phyloP scores from a whole-genome alignment of 176 grass and related monocot species.

The Eremochloa ophiuroides region DNA sequence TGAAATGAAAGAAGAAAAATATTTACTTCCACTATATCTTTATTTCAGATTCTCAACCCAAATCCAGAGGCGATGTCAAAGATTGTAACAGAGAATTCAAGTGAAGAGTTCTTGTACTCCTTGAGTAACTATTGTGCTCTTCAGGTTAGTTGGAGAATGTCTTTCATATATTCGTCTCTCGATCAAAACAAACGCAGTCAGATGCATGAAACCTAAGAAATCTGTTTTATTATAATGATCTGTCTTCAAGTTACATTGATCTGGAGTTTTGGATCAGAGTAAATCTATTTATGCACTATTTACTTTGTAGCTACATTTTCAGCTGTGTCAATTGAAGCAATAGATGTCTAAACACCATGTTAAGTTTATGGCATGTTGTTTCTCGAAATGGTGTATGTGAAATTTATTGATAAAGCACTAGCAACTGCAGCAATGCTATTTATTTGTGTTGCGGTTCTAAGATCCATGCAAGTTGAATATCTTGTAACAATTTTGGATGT shows the following conservation, averaged over 20 bases:
- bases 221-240: constrained; percentile 8
- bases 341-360: neutral
- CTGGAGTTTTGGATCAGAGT: neutral
- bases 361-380: neutral
- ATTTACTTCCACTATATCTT: neutral
- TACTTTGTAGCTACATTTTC: neutral
- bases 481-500: neutral
- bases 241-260: neutral
- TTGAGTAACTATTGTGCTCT: constrained; percentile 99
- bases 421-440: neutral
- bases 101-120: constrained; percentile 91
- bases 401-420: neutral
- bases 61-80: constrained; percentile 99
- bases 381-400: neutral
- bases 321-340: neutral
- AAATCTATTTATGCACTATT: neutral
- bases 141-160: constrained; percentile 61
- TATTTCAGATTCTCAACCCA: constrained; percentile 92
- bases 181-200: neutral
- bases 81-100: constrained; percentile 90
- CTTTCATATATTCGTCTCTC: neutral
- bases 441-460: neutral
- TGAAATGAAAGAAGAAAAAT: neutral
- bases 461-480: neutral
- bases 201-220: neutral